phyloP scores from a whole-genome alignment of 106 monocot genomes.

The Ottelia alismoides region DNA sequence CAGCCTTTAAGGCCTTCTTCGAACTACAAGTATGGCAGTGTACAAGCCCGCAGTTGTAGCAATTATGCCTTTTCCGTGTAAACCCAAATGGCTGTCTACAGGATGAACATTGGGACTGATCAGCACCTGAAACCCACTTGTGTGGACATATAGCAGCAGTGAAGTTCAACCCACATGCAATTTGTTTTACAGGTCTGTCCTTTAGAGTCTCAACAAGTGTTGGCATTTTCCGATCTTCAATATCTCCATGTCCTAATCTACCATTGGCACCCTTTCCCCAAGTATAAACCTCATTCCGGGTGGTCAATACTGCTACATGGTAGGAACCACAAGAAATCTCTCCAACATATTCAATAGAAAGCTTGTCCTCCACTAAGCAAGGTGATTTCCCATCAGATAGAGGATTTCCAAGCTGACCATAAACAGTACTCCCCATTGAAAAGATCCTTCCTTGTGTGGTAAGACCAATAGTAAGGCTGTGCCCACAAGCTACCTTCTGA shows the following conservation, averaged over 20 bases:
- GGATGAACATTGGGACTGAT: slow-evolving; percentile 75
- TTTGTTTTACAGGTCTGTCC: slow-evolving; percentile 42
- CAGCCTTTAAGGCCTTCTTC: slow-evolving; percentile 61
- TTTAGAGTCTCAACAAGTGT: slow-evolving; percentile 16
- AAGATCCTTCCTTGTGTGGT: slow-evolving; percentile 9
- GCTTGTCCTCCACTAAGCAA: slow-evolving; percentile 13
- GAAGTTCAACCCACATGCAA: slow-evolving; percentile 86
- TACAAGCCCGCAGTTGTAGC: slow-evolving; percentile 88
- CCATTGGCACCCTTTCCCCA: slow-evolving; percentile 23
- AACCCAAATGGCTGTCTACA: slow-evolving; percentile 87
- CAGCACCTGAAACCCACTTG: slow-evolving; percentile 84
- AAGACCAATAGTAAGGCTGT: slow-evolving; percentile 15
- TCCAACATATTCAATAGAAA: slow-evolving; percentile 5
- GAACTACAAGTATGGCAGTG: slow-evolving; percentile 82
- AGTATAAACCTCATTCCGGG: slow-evolving; percentile 18
- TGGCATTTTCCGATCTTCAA: slow-evolving; percentile 17
- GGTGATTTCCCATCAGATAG: slow-evolving; percentile 14
- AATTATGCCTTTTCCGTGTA: slow-evolving; percentile 86
- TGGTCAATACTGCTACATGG: slow-evolving; percentile 13
- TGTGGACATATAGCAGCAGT: slow-evolving; percentile 85
- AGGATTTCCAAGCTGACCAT: slow-evolving; percentile 20
- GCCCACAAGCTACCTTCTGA: slow-evolving; percentile 18
- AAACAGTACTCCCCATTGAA: slow-evolving; percentile 10
- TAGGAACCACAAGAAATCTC: slow-evolving; percentile 17
- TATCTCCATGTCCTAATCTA: slow-evolving; percentile 14